A percentile compares a stretch with the other conserved stretches of the same genome.
Conservation (phyloP, 371 early-diverging fungal genomes). For the Apophysomyces trapeziformis region DNA sequence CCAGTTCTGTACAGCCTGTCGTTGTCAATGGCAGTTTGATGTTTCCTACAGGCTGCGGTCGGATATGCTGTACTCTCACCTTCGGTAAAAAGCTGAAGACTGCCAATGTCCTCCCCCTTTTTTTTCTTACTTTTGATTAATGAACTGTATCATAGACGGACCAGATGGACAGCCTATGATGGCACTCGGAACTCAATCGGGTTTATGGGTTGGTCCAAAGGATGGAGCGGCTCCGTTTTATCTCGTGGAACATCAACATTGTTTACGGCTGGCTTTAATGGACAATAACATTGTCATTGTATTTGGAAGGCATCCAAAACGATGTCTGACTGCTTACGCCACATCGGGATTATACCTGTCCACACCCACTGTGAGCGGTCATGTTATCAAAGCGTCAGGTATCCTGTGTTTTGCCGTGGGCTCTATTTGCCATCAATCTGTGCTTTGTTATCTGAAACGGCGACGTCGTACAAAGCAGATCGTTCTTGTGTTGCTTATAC, state of each 20-base stretch:
- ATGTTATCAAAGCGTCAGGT: constrained; percentile 3
- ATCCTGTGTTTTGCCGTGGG: constrained; percentile 9
- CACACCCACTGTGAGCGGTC: constrained; percentile 1
- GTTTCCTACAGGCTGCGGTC: constrained; percentile 25
- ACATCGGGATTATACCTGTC: not conserved
- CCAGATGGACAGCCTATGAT: constrained; percentile 14
- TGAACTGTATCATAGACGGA: not conserved
- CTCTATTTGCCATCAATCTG: not conserved
- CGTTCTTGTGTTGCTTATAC: constrained; percentile 11
- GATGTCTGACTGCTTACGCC: constrained; percentile 24
- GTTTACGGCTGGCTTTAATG: constrained; percentile 27
- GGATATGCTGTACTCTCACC: constrained; percentile 20
- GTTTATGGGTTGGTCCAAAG: constrained; percentile 32
- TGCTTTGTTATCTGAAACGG: constrained; percentile 5
- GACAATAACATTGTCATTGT: constrained; percentile 23
- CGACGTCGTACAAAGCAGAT: constrained; percentile 6
- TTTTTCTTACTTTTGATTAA: not conserved
- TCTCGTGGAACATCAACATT: constrained; percentile 23
- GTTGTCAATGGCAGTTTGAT: constrained; percentile 12
- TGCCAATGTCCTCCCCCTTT: not conserved
- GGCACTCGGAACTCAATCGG: constrained; percentile 30
- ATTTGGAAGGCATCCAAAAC: constrained; percentile 8
- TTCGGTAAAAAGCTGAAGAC: constrained; percentile 10
- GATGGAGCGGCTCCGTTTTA: constrained; percentile 20
- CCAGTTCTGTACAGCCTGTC: constrained; percentile 12